Evolutionary conservation across 305 asterid species (phyloP).

Genomic region (Ajuga reptans): DNA sequence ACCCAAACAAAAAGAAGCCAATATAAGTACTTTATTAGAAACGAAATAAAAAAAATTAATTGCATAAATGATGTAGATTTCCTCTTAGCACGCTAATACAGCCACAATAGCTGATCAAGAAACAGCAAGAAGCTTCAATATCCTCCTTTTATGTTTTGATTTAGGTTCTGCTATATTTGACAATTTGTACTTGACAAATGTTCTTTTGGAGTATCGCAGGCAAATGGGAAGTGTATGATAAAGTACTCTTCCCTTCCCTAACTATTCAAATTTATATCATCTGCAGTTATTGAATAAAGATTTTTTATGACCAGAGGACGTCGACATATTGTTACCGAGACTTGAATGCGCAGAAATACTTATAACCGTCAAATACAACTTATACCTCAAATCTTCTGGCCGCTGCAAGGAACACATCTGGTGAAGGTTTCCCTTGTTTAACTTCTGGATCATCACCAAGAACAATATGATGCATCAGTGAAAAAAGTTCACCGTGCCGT

Average conservation of each 20-base stretch:
- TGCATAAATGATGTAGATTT: not conserved
- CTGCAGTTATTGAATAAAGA: not conserved
- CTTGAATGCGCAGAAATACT: not conserved
- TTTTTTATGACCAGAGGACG: slow-evolving; percentile 8
- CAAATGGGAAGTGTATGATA: not conserved
- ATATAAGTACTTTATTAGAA: not conserved
- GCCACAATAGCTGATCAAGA: not conserved
- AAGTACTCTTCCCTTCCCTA: not conserved
- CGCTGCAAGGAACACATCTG: slow-evolving; percentile 83
- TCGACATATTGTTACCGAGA: not conserved
- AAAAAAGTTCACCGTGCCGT: slow-evolving; percentile 60
- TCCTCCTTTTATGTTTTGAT: not conserved
- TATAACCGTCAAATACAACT: not conserved
- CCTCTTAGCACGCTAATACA: not conserved
- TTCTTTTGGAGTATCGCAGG: not conserved
- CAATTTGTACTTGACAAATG: not conserved
- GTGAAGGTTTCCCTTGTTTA: slow-evolving; percentile 91
- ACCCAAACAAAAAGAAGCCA: not conserved
- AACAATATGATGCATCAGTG: slow-evolving; percentile 84
- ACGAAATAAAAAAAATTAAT: not conserved
- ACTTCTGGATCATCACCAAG: slow-evolving; percentile 96
- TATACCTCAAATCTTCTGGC: slow-evolving; percentile 83
- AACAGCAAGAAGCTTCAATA: not conserved
- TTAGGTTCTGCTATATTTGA: not conserved
- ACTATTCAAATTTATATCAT: not conserved